These are phyloP conservation scores for Phytophthora sp. DNA, from an alignment of 352 stramenopile species.

Conservation along the genomic window DNA sequence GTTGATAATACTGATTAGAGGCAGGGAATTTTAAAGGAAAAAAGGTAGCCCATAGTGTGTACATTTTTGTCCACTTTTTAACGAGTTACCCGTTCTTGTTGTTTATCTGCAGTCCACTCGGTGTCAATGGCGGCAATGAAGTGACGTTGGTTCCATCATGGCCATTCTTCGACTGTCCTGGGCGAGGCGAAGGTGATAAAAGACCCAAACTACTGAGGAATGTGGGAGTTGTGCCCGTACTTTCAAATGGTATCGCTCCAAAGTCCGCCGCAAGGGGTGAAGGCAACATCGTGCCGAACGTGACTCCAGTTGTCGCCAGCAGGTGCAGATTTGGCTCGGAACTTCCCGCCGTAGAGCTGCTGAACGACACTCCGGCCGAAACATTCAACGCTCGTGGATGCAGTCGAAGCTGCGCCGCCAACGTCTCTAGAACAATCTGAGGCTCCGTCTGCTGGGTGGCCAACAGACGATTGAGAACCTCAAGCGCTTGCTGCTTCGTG, in stretches of 20 bases:
- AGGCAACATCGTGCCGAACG: slow-evolving; percentile 36
- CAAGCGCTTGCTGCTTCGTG: slow-evolving; percentile 44
- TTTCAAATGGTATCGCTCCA: slow-evolving; percentile 18
- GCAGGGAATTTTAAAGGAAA: too few species aligned
- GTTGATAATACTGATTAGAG: too few species aligned
- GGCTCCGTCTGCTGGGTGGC: slow-evolving; percentile 30
- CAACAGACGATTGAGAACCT: slow-evolving; percentile 41
- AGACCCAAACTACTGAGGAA: slow-evolving; percentile 25
- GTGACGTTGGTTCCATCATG: slow-evolving; percentile 2
- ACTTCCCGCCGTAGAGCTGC: slow-evolving; percentile 13
- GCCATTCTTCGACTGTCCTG: slow-evolving; percentile 14
- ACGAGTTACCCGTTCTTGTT: slow-evolving; percentile 22
- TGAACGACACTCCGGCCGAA: slow-evolving; percentile 38
- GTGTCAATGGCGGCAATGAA: slow-evolving; percentile 23
- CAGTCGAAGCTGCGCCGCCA: slow-evolving; percentile 32
- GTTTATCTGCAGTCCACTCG: slow-evolving; percentile 6
- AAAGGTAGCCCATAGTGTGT: background rate
- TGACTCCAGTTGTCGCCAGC: slow-evolving; percentile 32
- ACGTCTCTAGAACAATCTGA: slow-evolving; percentile 36
- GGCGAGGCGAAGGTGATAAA: slow-evolving; percentile 23
- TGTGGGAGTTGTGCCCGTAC: slow-evolving; percentile 22
- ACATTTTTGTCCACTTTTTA: slow-evolving; percentile 23
- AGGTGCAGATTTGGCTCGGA: slow-evolving; percentile 39
- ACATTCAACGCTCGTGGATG: slow-evolving; percentile 34
- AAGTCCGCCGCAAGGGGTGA: slow-evolving; percentile 29